A percentile compares a stretch with the other conserved stretches of the same genome.
These are phyloP conservation scores for Fusarium hostae DNA, from an alignment of 2,329 filamentous ascomycete species.

Conservation along the genomic window DNA sequence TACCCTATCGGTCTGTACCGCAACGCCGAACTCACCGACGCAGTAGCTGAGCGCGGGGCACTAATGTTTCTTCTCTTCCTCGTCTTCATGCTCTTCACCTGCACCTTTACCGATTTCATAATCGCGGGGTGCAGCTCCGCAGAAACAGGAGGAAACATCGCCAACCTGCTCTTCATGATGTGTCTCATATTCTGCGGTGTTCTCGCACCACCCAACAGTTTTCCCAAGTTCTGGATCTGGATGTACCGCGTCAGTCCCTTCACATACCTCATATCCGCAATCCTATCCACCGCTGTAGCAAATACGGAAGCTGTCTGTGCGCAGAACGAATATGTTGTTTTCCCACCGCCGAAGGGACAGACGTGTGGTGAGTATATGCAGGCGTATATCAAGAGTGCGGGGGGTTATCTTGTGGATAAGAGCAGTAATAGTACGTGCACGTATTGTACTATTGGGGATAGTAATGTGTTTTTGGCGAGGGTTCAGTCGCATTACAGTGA, in stretches of 20 bases:
- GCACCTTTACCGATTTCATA: conserved; percentile 72
- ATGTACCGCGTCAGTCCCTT: conserved; percentile 81
- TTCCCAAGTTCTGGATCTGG: conserved; percentile 62
- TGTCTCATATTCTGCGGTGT: conserved; percentile 56
- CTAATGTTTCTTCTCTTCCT: conserved; percentile 73
- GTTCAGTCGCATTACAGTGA: conserved; percentile 66
- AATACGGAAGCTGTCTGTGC: conserved; percentile 74
- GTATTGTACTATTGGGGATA: conserved; percentile 64
- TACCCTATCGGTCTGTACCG: conserved; percentile 74
- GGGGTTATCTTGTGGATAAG: conserved; percentile 65
- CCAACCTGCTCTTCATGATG: conserved; percentile 72
- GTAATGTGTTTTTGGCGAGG: conserved; percentile 61
- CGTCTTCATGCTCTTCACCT: conserved; percentile 73
- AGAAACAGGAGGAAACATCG: conserved; percentile 73
- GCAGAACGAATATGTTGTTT: conserved; percentile 73
- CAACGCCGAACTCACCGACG: conserved; percentile 63
- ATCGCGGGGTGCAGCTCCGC: conserved; percentile 73
- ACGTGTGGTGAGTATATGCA: conserved; percentile 71
- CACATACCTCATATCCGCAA: conserved; percentile 80
- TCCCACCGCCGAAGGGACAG: conserved; percentile 67
- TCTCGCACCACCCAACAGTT: conserved; percentile 54
- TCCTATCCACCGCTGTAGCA: conserved; percentile 77
- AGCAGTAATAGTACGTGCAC: conserved; percentile 62
- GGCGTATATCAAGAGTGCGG: conserved; percentile 58
- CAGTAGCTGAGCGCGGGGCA: conserved; percentile 66